phyloP scores from a whole-genome alignment of 2,329 filamentous ascomycete genomes.

The Trichothecium sympodiale region DNA sequence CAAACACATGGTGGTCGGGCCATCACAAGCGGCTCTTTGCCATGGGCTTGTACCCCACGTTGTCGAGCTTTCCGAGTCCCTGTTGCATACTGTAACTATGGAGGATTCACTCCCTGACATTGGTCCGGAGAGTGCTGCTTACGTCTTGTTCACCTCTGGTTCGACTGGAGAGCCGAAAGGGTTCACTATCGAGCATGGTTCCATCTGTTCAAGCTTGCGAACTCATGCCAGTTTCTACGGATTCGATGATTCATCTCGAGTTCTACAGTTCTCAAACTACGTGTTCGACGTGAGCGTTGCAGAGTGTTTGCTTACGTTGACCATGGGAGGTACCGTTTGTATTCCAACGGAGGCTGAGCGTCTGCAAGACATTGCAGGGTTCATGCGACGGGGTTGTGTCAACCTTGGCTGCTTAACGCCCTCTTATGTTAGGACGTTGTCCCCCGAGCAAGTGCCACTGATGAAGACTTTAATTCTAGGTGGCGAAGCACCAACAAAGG shows the following conservation, averaged over 20 bases:
- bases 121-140: conserved; percentile 5
- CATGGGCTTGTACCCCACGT: no score
- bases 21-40: no score
- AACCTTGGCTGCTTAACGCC: conserved; percentile 7
- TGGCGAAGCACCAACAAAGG: conserved; percentile 7
- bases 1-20: no score
- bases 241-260: conserved; percentile 6
- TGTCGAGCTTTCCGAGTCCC: no score
- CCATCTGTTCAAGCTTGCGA: conserved; percentile 8
- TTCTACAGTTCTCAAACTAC: conserved; percentile 3
- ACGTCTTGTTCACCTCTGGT: conserved; percentile 9
- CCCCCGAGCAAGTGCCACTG: conserved; percentile 4
- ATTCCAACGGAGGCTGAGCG: conserved; percentile 3
- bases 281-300: conserved; percentile 4
- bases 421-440: conserved; percentile 6
- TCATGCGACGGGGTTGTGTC: no score
- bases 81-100: no score
- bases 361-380: background rate
- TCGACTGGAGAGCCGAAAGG: conserved; percentile 9
- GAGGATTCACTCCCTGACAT: no score
- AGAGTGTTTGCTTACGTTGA: conserved; percentile 1
- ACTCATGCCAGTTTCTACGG: conserved; percentile 9
- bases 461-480: conserved; percentile 6
- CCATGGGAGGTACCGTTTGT: background rate
- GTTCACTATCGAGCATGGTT: conserved; percentile 7